Evolutionary conservation across 2,329 filamentous ascomycete genomes (phyloP), one percentile per base, ranked within the genome.

Genomic region (Exophiala alcalophila): DNA sequence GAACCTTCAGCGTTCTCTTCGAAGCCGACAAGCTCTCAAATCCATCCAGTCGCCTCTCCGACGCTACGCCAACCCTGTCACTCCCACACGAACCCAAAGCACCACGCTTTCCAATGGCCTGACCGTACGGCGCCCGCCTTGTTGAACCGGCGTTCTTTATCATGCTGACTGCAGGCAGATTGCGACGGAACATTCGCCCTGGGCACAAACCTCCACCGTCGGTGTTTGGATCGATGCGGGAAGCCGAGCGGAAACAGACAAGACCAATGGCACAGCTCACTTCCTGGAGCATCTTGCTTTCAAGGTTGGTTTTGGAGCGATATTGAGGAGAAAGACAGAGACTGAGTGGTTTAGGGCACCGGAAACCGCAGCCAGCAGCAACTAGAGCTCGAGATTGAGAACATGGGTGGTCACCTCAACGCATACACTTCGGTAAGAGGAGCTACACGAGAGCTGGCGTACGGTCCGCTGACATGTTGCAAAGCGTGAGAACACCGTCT

Each of bases 201-300:
- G 89, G 79, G 91, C 91, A 63, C 90, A 97, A 77, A 97, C 92
- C 52, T 95, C 90, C 62, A 97, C 91, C 42, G 90, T 97, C 62
- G 92, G 92, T 68, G 88, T 98, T 57, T 98, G 92, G 90, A 98
- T 98, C 69, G 94, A 98, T 73, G 91, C 94, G 68, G 92, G 92
- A 67, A 96, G 89, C 71, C 81, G 92, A 71, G 89, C 92, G 69
- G 92, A 98, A 80, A 98, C 92, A 60, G 83, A 92, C 73, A 89
- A 89, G 81, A 97, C 87, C 65, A 98, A 97, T 76, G 92, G 92
- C 72, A 98, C 92, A 61, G 92, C 92, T 65, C 92, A 98, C 77
- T 98, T 98, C 79, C 82, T 98, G 62, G 92, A 98, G 80, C 92
- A 98, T 77, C 81, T 98, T 70, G 94, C 94, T 61, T 98, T 98